These are phyloP conservation scores for Apophysomyces trapeziformis DNA, from an alignment of 371 early-diverging fungal genomes.

Conservation along the genomic window DNA sequence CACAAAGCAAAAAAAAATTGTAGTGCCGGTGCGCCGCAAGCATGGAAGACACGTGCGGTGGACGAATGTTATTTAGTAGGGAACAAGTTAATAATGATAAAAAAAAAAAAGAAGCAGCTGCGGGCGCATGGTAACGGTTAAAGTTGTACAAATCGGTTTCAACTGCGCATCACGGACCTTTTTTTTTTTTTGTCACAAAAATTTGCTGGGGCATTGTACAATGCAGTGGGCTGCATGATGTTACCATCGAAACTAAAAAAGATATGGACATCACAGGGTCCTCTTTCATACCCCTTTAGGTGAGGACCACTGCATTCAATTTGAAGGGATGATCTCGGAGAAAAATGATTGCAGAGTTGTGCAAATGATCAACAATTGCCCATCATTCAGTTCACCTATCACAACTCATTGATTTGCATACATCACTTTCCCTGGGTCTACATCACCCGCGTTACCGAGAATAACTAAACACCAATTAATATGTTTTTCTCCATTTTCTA, in stretches of 20 bases:
- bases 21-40: not conserved
- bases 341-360: constrained; percentile 6
- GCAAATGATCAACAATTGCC: not conserved
- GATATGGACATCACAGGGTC: constrained; percentile 4
- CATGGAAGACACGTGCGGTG: constrained; percentile 8
- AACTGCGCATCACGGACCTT: constrained; percentile 11
- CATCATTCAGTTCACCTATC: not conserved
- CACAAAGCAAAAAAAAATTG: not conserved
- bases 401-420: constrained; percentile 8
- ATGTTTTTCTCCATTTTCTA: constrained; percentile 12
- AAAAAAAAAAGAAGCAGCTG: constrained; percentile 6
- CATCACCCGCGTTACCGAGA: constrained; percentile 6
- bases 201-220: constrained; percentile 11
- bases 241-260: constrained; percentile 1
- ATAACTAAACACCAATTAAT: constrained; percentile 5
- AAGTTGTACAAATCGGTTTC: constrained; percentile 7
- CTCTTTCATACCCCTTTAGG: not conserved
- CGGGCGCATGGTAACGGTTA: constrained; percentile 3
- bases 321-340: constrained; percentile 10
- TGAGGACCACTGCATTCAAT: not conserved
- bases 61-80: constrained; percentile 9
- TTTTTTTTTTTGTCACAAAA: constrained; percentile 6
- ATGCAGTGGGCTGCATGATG: constrained; percentile 4
- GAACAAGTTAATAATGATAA: constrained; percentile 3
- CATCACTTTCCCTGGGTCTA: constrained; percentile 11